Evolutionary conservation across 1,284 basidiomycete genomes (phyloP), one percentile per base, ranked within the genome.

Genomic region (Ceratobasidium papillatum): DNA sequence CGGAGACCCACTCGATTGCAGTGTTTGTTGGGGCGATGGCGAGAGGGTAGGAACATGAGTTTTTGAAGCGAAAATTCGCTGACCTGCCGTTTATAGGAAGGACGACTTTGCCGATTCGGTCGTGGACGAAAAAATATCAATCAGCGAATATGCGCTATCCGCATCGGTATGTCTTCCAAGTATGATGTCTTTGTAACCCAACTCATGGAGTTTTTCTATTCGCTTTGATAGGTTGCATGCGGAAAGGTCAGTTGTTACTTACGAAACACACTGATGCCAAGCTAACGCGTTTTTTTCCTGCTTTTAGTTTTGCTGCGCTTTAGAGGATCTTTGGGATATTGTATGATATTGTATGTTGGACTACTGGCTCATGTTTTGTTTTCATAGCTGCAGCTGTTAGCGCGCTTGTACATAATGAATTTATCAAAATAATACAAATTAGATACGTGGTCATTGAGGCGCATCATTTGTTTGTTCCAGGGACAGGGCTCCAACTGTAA

Each of bases 11-110:
- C 80, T 92, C 91, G 47, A 86, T 99, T 75, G 96, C 95, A 14
- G 94, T 99, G 68, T 99, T 99, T 80, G 95, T 99, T 64, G 98
- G 97, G 74, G 97, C 98, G 22, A 98, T 98, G 96, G 96, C 96
- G 1, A 87, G 96, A 77, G 96, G 95, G 82, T 84, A 66, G 76
- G 83, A 36, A 58, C 47, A 2, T 22, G 62, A 17, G 27, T 41
- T 14, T 51, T 34, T n/a, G 27, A n/a, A 76, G 49, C 27, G 41
- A 34, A 58, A 17, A 56, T 38, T 51, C 58, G 41, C 19, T 30
- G 34, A 32, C 36, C 12, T 73, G 27, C 52, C 47, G 30, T 52
- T n/a, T 79, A 78, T 79, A 87, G 87, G 9, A 91, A 90, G 77
- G 97, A 99, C 80, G 95, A 96, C 84, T 99, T 99, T 85, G 97